A percentile compares a stretch with the other conserved stretches of the same genome.
Evolutionary conservation across 2,329 filamentous ascomycete species (phyloP).

Genomic region (Pseudogymnoascus pannorum): DNA sequence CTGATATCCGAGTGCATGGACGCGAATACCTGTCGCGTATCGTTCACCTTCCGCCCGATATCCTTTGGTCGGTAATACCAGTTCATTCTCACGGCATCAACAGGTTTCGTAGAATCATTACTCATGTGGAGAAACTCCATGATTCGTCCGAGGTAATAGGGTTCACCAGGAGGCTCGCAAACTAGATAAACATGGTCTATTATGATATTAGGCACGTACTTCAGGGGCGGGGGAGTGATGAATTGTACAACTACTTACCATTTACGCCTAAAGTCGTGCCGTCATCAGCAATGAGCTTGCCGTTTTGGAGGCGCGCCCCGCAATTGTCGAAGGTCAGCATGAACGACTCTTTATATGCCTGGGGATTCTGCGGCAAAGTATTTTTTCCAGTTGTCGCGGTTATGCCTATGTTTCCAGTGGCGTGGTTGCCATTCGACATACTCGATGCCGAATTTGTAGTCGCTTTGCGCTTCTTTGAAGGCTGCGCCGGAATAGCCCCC

Average conservation of each 20-base stretch:
- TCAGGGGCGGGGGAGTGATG: constrained; percentile 10
- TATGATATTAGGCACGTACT: constrained; percentile 16
- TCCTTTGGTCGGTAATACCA: constrained; percentile 98
- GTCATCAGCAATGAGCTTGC: constrained; percentile 80
- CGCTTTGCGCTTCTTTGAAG: constrained; percentile 82
- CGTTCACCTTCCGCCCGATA: constrained; percentile 83
- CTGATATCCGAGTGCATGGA: constrained; percentile 99
- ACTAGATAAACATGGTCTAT: constrained; percentile 87
- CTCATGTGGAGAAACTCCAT: constrained; percentile 93
- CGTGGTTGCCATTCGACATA: constrained; percentile 13
- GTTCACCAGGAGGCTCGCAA: constrained; percentile 94
- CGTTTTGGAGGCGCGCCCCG: constrained; percentile 61
- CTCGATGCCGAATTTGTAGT: constrained; percentile 28
- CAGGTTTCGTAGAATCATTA: constrained; percentile 62
- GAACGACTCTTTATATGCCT: constrained; percentile 56
- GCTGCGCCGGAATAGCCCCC: constrained; percentile 30
- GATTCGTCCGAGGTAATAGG: constrained; percentile 93
- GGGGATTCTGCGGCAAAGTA: background rate
- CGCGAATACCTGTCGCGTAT: constrained; percentile 85
- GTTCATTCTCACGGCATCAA: constrained; percentile 88
- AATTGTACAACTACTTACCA: constrained; percentile 51
- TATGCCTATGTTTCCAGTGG: constrained; percentile 11
- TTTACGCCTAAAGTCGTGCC: constrained; percentile 77
- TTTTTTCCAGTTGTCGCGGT: background rate
- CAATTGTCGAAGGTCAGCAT: constrained; percentile 80